Percentiles rank a stretch among this genome's conserved stretches.
phyloP scores from a whole-genome alignment of 2,329 filamentous ascomycete species.

The Zymoseptoria crescenta region DNA sequence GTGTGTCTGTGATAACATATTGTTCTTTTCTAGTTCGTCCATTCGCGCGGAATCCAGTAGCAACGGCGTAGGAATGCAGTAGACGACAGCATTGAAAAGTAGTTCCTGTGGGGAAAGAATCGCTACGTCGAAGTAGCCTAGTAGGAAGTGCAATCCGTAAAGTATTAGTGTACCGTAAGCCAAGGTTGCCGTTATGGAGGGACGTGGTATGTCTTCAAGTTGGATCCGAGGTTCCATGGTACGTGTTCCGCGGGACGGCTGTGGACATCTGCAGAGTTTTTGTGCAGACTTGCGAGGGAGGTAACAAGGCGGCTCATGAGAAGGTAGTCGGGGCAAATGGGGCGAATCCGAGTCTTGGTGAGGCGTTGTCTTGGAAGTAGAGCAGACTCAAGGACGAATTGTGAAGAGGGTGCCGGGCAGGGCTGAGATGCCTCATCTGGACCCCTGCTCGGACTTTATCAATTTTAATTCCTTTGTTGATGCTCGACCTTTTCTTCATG shows the following conservation, averaged over 20 bases:
- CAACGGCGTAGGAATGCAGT: slow-evolving; percentile 48
- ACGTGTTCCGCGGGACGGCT: background rate
- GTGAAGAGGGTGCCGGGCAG: background rate
- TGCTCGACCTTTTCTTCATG: background rate
- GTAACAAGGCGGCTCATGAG: background rate
- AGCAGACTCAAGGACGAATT: background rate
- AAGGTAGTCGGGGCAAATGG: background rate
- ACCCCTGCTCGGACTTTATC: background rate
- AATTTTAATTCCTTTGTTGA: background rate
- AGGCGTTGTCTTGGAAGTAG: background rate
- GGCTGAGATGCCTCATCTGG: background rate
- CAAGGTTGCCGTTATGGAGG: slow-evolving; percentile 15
- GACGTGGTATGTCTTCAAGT: slow-evolving; percentile 13
- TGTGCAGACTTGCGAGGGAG: background rate
- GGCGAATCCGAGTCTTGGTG: background rate
- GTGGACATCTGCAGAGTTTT: slow-evolving; percentile 5
- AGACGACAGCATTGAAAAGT: slow-evolving; percentile 55
- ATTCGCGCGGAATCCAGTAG: slow-evolving; percentile 48
- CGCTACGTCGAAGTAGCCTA: slow-evolving; percentile 24
- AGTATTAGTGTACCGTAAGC: slow-evolving; percentile 22
- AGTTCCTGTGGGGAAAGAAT: slow-evolving; percentile 40
- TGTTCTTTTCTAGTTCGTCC: slow-evolving; percentile 22
- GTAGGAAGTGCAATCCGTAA: slow-evolving; percentile 26
- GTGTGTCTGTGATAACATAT: slow-evolving; percentile 26
- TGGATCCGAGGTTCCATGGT: slow-evolving; percentile 20